Percentiles rank a stretch among this genome's conserved stretches.
These are phyloP conservation scores for Podaxis rugospora DNA, from an alignment of 768 basidiomycete species.

Conservation along the genomic window DNA sequence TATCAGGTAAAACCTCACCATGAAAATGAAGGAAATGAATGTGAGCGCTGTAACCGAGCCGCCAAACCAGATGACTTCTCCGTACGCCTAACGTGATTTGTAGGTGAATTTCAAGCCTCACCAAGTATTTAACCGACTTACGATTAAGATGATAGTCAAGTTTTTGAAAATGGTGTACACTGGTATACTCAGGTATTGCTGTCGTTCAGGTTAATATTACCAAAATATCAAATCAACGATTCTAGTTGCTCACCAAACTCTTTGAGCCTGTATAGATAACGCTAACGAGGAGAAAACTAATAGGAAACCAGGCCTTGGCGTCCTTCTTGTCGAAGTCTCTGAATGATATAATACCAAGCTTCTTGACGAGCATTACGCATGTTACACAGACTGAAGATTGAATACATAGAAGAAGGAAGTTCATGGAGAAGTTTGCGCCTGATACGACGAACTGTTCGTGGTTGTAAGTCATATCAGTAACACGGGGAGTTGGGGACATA, in stretches of 20 bases:
- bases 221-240: not conserved
- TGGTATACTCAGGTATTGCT: slow-evolving; percentile 98
- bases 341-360: slow-evolving; percentile 75
- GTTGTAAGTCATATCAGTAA: not conserved
- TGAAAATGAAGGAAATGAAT: slow-evolving; percentile 84
- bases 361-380: slow-evolving; percentile 75
- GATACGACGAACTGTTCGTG: slow-evolving; percentile 83
- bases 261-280: slow-evolving; percentile 99
- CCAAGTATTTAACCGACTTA: slow-evolving; percentile 31
- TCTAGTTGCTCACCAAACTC: slow-evolving; percentile 69
- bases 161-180: slow-evolving; percentile 99
- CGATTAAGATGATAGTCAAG: slow-evolving; percentile 97
- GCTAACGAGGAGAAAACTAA: slow-evolving; percentile 84
- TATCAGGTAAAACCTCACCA: slow-evolving; percentile 48
- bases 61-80: slow-evolving; percentile 96
- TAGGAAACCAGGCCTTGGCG: slow-evolving; percentile 92
- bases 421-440: slow-evolving; percentile 92
- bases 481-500: not conserved
- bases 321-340: slow-evolving; percentile 78
- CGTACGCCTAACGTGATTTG: slow-evolving; percentile 68
- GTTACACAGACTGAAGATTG: slow-evolving; percentile 85
- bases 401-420: slow-evolving; percentile 87
- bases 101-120: not conserved
- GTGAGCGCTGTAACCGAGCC: slow-evolving; percentile 85
- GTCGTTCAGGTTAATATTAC: slow-evolving; percentile 4